Percentiles rank a stretch among this genome's conserved stretches.
phyloP scores from a whole-genome alignment of 78 protist species.

The Protostelium mycophagum region DNA sequence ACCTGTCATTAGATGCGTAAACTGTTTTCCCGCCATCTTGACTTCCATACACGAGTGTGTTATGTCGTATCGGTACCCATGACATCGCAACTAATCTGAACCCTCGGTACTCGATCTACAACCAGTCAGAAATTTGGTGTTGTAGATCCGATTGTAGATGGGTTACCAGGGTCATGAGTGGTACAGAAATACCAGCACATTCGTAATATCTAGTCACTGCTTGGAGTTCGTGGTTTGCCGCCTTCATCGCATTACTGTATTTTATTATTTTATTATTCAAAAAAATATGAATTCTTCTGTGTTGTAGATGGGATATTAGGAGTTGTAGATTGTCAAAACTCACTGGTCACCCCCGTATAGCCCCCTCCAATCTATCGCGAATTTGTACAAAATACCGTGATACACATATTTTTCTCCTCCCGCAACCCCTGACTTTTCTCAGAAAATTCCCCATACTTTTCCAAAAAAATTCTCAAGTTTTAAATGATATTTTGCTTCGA shows the following conservation, averaged over 20 bases:
- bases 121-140: not conserved
- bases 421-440: not conserved
- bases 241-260: conserved; percentile 31
- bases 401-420: conserved; percentile 57
- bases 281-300: no score
- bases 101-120: conserved; percentile 52
- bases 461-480: not conserved
- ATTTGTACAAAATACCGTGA: conserved; percentile 55
- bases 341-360: conserved; percentile 41
- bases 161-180: conserved; percentile 38
- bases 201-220: conserved; percentile 51
- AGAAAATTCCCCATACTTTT: not conserved
- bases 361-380: conserved; percentile 30
- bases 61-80: conserved; percentile 27
- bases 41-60: conserved; percentile 47
- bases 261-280: no score
- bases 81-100: conserved; percentile 66
- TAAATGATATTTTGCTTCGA: conserved; percentile 14
- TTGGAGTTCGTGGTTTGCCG: conserved; percentile 44
- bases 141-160: not conserved
- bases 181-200: conserved; percentile 62
- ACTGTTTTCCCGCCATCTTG: conserved; percentile 45
- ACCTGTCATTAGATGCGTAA: not conserved
- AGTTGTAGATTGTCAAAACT: no score
- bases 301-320: not conserved